Evolutionary conservation across 1,139 yeast genomes (phyloP), one percentile per base, ranked within the genome.

Genomic region (Candida sp.): DNA sequence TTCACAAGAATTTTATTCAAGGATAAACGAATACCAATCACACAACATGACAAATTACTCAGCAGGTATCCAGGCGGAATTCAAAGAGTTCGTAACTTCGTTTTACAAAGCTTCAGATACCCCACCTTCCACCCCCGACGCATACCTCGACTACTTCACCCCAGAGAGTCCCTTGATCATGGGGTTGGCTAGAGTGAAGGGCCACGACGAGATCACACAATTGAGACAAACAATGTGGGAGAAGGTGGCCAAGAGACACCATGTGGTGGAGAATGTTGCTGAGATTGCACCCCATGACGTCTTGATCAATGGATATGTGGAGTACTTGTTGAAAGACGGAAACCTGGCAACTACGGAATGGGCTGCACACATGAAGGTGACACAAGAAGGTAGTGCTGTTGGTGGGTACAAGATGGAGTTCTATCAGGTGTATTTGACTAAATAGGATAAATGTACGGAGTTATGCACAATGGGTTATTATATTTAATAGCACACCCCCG

Each of bases 151-250:
- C 7, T 57, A 46, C 42, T 61, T 65, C 47, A 53, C 63, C 17
- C 30, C 43, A 0, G 45, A 53, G 4, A 59, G 63, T 5, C 58
- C 57, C 3, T 49, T 65, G 27, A 53, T 55, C n/a, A 62, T 65
- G 63, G 65, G 57, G 2, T 49, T 54, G 22, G 54, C 47, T 17
- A 50, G 49, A 44, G 54, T 54, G 3, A 42, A 47, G 7, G 61
- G 58, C 1, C 50, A 46, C 7, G 46, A 41, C 11, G 61, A 54
- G 33, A 63, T 65, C 11, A 51, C 54, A 1, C 49, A 48, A 8
- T 44, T 62, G 47, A 55, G 69, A 47, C 55, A 58, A 32, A 58
- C 52, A 5, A 63, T 65, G 65, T 65, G 69, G 69, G 47, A 51
- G 17, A 51, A 55, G 27, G 66, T 65, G 7, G 54, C 60, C 4